Conservation (phyloP, 768 basidiomycete species). For the Podaxis pistillaris region DNA sequence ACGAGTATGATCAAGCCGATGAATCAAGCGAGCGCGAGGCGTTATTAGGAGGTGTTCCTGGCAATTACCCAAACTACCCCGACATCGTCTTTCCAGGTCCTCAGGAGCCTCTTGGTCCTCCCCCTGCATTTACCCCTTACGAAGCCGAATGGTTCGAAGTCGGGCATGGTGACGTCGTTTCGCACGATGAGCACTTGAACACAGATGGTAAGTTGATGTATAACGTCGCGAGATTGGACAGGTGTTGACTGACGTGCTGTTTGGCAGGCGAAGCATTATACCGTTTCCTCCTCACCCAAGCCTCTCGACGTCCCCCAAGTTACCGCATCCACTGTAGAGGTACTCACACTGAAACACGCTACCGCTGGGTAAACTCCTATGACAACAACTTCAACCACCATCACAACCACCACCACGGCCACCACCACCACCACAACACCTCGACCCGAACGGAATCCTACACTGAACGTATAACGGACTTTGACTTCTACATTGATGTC, state of each 20-base stretch:
- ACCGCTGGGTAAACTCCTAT: conserved; percentile 41
- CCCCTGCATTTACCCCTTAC: conserved; percentile 64
- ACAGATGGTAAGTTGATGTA: conserved; percentile 43
- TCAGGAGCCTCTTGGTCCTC: conserved; percentile 39
- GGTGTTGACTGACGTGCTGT: not conserved
- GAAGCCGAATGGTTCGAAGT: conserved; percentile 57
- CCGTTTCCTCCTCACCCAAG: conserved; percentile 66
- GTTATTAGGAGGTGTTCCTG: not conserved
- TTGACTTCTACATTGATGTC: conserved; percentile 66
- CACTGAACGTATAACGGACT: conserved; percentile 61
- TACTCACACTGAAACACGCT: conserved; percentile 52
- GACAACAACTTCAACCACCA: conserved; percentile 20
- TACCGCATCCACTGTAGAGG: conserved; percentile 51
- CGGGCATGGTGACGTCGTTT: conserved; percentile 51
- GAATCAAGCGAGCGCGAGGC: not conserved
- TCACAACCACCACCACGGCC: conserved; percentile 30
- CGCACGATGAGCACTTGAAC: conserved; percentile 71
- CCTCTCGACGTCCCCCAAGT: conserved; percentile 38
- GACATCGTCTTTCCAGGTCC: not conserved
- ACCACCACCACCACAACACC: conserved; percentile 18
- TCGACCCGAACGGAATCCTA: conserved; percentile 39
- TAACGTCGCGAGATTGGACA: not conserved
- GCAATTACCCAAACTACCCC: not conserved
- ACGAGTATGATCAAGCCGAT: not conserved
- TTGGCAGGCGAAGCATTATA: conserved; percentile 57